phyloP scores from a whole-genome alignment of 2,329 filamentous ascomycete genomes.

The Diaporthe vaccinii region DNA sequence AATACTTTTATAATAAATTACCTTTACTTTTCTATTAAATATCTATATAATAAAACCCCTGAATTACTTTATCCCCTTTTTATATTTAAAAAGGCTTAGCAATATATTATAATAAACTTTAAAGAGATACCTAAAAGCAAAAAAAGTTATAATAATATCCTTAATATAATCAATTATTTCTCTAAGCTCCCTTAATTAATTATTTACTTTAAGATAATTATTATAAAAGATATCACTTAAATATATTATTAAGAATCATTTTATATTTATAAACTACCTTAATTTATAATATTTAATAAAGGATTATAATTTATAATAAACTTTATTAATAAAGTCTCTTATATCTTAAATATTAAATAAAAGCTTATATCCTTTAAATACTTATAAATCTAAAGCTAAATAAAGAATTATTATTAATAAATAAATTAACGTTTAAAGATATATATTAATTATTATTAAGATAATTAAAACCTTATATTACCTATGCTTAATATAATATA shows the following conservation, averaged over 20 bases:
- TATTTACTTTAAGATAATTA: not conserved
- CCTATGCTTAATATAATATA: not conserved
- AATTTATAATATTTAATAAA: not conserved
- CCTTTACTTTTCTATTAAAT: too few relatives aligned
- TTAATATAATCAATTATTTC: not conserved
- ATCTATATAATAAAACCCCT: too few relatives aligned
- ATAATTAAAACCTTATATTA: constrained; percentile 1
- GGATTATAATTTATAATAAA: not conserved
- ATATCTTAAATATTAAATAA: not conserved
- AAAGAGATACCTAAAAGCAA: too few relatives aligned
- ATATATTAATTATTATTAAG: constrained; percentile 4
- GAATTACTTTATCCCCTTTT: too few relatives aligned
- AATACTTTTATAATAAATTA: too few relatives aligned
- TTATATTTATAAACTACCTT: not conserved
- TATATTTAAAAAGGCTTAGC: too few relatives aligned
- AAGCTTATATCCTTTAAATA: not conserved
- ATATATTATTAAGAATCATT: not conserved
- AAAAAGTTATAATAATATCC: not conserved
- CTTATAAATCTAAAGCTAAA: not conserved
- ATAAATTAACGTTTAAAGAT: not conserved
- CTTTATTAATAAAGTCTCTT: too few relatives aligned
- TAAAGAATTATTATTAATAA: not conserved
- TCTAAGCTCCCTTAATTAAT: too few relatives aligned
- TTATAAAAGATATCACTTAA: not conserved
- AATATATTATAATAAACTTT: too few relatives aligned